Conservation (phyloP, 2,329 filamentous ascomycete species). For the Fusarium longipes region DNA sequence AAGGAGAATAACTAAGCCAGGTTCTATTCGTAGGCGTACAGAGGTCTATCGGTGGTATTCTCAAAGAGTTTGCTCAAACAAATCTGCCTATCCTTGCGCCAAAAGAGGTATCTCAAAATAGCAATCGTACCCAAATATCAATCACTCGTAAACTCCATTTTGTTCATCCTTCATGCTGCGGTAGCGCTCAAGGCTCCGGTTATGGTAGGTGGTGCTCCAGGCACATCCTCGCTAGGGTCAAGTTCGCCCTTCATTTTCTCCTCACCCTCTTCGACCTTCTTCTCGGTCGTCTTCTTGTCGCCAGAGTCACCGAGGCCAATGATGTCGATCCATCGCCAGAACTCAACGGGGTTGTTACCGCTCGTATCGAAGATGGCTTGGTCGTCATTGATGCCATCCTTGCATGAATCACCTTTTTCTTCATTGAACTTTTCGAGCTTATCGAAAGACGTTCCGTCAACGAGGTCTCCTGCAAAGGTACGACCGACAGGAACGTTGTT, state of each 20-base stretch:
- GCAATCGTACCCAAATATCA: slow-evolving; percentile 6
- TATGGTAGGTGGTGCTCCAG: not conserved
- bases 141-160: slow-evolving; percentile 36
- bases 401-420: slow-evolving; percentile 25
- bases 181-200: slow-evolving; percentile 27
- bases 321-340: slow-evolving; percentile 66
- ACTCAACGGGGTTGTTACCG: slow-evolving; percentile 54
- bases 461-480: slow-evolving; percentile 62
- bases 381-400: slow-evolving; percentile 60
- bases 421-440: slow-evolving; percentile 48
- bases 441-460: slow-evolving; percentile 58
- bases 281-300: slow-evolving; percentile 46
- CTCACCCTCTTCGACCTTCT: slow-evolving; percentile 53
- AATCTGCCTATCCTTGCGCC: slow-evolving; percentile 22
- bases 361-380: slow-evolving; percentile 62
- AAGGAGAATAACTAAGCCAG: slow-evolving; percentile 1
- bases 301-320: slow-evolving; percentile 58
- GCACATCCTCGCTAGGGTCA: slow-evolving; percentile 49
- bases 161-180: slow-evolving; percentile 28
- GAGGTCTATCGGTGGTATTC: slow-evolving; percentile 4
- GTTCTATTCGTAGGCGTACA: slow-evolving; percentile 11
- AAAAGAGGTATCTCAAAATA: slow-evolving; percentile 33
- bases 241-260: slow-evolving; percentile 51
- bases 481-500: slow-evolving; percentile 62
- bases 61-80: not conserved